Percentiles rank a stretch among this genome's conserved stretches.
Conservation (phyloP, 83 land plant species). For the Thuja plicata region DNA sequence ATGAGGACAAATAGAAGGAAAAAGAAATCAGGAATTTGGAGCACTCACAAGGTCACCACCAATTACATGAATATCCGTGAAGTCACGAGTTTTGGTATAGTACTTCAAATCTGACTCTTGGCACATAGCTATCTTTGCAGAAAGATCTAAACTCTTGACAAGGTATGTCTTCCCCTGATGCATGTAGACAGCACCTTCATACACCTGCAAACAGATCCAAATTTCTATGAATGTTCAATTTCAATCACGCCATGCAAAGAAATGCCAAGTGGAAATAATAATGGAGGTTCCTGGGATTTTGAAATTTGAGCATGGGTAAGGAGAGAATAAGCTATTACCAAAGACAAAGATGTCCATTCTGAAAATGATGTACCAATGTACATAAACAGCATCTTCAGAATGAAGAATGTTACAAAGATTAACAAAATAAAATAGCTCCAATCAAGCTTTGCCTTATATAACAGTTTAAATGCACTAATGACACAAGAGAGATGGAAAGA, state of each 20-base stretch:
- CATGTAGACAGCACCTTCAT: constrained; percentile 98
- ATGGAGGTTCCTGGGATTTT: background rate
- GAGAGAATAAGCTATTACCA: background rate
- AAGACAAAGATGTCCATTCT: background rate
- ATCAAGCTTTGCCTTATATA: background rate
- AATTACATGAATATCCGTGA: constrained; percentile 87
- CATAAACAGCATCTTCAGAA: background rate
- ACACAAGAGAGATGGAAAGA: background rate
- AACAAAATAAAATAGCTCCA: background rate
- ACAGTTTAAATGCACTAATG: background rate
- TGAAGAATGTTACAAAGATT: background rate
- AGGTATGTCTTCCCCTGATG: constrained; percentile 88
- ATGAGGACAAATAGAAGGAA: background rate
- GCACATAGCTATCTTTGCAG: constrained; percentile 79
- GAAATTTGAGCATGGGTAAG: background rate
- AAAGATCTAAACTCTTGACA: constrained; percentile 65
- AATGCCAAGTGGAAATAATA: background rate
- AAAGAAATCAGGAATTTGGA: background rate
- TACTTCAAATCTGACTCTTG: constrained; percentile 81
- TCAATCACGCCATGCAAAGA: background rate
- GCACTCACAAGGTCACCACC: constrained; percentile 84
- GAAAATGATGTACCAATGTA: background rate
- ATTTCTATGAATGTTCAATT: background rate
- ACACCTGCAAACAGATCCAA: constrained; percentile 58
- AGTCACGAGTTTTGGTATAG: constrained; percentile 92